Base-by-base conservation (phyloP, 495 filamentous ascomycete genomes). In the Schizothecium vesticola region DNA sequence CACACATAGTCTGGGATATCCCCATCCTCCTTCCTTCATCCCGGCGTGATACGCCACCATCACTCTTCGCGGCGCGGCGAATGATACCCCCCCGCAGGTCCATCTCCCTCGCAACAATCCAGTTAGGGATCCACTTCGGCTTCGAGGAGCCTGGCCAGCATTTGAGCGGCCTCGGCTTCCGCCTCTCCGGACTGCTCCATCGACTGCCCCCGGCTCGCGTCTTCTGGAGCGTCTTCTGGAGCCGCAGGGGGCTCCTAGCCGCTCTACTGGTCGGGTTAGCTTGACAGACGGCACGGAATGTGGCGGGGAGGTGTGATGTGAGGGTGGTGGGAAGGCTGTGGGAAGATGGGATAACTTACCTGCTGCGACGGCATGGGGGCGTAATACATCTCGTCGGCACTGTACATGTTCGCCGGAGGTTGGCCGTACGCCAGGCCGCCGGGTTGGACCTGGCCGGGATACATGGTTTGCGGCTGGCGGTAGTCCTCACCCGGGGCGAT, bases 361-460 rank as follows among this genome's bases (percentile, higher is more conserved):
- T 94, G 92, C 80, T 96, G 93, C 69, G 90, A 85, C 69, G 90
- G 90, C 84, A 97, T 90, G 69, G 87, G 83, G 43, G 89, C 85
- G 78, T 92, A 95, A 80, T 97, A 97, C 85, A 97, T 96, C 63
- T 93, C 91, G 75, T 94, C 87, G 58, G 89, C 87, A 63, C 85
- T 76, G 74, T 92, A 97, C 86, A 97, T 95, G 26, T 74, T 71
- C 57, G 87, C 84, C 72, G 88, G 89, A 55, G 88, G 87, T 64
- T 93, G 90, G 56, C 87, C 90, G 76, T 94, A 94, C 55, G 85
- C 85, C 33, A 86, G 82, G 8, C 89, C 89, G 60, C 90, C 89
- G 25, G 87, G 81, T 70, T 90, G 92, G 31, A 92, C 91, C 61
- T 92, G 87, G 16, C 86, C 86, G 12, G 88, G 82, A 78, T 97